A percentile compares a stretch with the other conserved stretches of the same genome.
phyloP scores from a whole-genome alignment of 140 eudicot genomes.

The Eryngium alpinum region DNA sequence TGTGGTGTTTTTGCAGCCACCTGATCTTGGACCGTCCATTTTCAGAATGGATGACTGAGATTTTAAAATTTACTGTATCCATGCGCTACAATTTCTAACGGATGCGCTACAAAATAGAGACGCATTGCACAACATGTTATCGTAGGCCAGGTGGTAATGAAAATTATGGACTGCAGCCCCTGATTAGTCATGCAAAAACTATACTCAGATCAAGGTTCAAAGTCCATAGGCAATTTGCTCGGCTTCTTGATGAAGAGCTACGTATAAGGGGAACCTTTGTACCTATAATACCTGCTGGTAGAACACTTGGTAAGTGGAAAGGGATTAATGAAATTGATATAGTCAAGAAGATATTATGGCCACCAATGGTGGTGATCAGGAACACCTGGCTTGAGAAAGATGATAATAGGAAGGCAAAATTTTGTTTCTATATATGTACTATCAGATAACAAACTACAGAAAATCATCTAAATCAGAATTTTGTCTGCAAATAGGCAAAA shows the following conservation, averaged over 20 bases:
- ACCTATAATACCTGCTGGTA: conserved; percentile 54
- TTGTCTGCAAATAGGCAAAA: no score
- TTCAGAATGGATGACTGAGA: no score
- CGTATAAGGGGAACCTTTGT: conserved; percentile 48
- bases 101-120: no score
- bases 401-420: conserved; percentile 62
- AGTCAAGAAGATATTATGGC: conserved; percentile 71
- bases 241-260: conserved; percentile 70
- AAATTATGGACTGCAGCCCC: conserved; percentile 74
- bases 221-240: conserved; percentile 64
- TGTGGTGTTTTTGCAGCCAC: no score
- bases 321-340: conserved; percentile 33
- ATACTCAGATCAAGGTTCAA: conserved; percentile 62
- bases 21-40: no score
- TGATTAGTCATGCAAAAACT: conserved; percentile 64
- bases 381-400: conserved; percentile 64
- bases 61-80: no score
- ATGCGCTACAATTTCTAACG: no score
- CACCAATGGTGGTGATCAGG: conserved; percentile 78
- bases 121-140: no score
- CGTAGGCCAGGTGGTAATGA: no score
- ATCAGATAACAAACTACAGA: neutral
- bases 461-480: no score
- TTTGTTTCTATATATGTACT: neutral
- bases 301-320: conserved; percentile 60